A percentile compares a stretch with the other conserved stretches of the same genome.
Evolutionary conservation across 164 flowering plant species (phyloP).

Genomic region (Vitis amurensis): DNA sequence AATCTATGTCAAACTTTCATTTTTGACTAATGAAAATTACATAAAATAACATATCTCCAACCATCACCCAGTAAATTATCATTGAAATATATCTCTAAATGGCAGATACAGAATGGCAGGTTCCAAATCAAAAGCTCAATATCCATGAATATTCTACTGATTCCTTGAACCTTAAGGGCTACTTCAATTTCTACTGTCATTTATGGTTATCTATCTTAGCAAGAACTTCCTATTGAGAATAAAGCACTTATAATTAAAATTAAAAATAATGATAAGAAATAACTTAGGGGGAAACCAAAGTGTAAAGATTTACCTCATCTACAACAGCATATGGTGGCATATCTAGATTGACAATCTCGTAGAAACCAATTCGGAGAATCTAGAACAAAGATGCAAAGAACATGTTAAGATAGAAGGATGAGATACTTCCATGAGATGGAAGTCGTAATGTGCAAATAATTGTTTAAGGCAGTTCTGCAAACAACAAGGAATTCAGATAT

Average conservation of each 20-base stretch:
- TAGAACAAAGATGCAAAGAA: conserved; percentile 22
- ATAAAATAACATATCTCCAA: too few relatives aligned
- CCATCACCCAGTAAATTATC: too few relatives aligned
- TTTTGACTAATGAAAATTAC: too few relatives aligned
- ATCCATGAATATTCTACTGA: not conserved
- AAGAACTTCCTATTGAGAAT: not conserved
- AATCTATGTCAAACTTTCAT: too few relatives aligned
- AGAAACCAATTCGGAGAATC: conserved; percentile 92
- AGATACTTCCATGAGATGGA: not conserved
- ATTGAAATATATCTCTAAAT: too few relatives aligned
- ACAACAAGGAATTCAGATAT: too few relatives aligned
- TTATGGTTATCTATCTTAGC: not conserved
- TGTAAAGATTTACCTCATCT: conserved; percentile 62
- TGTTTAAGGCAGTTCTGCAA: too few relatives aligned
- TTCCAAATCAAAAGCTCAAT: not conserved
- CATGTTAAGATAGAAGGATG: not conserved
- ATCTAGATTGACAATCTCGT: conserved; percentile 88
- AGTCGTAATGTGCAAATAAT: not conserved
- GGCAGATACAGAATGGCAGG: too few relatives aligned
- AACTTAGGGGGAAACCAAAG: not conserved
- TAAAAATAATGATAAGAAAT: not conserved
- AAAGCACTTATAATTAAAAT: not conserved
- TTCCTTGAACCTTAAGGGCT: not conserved
- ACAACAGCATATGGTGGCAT: conserved; percentile 97
- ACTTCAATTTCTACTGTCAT: not conserved